These are phyloP conservation scores for Capsicum rhomboideum DNA, from an alignment of 257 asterid genomes.

Conservation along the genomic window DNA sequence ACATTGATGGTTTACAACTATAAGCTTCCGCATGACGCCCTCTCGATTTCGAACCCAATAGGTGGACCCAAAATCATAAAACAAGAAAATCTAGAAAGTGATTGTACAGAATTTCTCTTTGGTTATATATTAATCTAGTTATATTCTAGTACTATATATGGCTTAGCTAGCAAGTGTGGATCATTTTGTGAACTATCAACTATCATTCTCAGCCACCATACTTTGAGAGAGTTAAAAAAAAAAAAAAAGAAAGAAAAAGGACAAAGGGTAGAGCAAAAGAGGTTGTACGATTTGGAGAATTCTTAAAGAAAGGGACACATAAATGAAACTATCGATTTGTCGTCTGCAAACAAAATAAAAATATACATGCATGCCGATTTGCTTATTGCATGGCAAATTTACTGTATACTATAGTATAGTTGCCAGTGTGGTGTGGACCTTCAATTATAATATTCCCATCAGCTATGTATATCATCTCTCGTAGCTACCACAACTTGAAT, in stretches of 20 bases:
- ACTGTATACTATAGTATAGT: background rate
- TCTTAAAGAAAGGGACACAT: background rate
- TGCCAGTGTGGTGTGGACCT: background rate
- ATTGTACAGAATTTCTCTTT: background rate
- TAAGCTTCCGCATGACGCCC: too few species aligned
- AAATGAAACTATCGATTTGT: conserved; percentile 33
- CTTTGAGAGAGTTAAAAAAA: background rate
- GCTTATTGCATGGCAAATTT: background rate
- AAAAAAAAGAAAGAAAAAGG: too few species aligned
- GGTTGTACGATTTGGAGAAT: background rate
- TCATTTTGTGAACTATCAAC: background rate
- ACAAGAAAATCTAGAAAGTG: background rate
- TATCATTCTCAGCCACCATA: background rate
- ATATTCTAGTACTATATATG: background rate
- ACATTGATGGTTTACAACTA: too few species aligned
- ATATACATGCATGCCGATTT: background rate
- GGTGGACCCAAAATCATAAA: background rate
- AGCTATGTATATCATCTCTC: conserved; percentile 25
- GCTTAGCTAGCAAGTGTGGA: background rate
- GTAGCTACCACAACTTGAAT: background rate
- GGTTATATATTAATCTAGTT: background rate
- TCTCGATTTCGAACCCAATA: too few species aligned
- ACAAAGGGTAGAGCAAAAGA: background rate
- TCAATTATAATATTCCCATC: conserved; percentile 27
- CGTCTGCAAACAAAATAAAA: conserved; percentile 9